These are phyloP conservation scores for Globisporangium recalcitrans DNA, from an alignment of 352 stramenopile genomes.

Conservation along the genomic window DNA sequence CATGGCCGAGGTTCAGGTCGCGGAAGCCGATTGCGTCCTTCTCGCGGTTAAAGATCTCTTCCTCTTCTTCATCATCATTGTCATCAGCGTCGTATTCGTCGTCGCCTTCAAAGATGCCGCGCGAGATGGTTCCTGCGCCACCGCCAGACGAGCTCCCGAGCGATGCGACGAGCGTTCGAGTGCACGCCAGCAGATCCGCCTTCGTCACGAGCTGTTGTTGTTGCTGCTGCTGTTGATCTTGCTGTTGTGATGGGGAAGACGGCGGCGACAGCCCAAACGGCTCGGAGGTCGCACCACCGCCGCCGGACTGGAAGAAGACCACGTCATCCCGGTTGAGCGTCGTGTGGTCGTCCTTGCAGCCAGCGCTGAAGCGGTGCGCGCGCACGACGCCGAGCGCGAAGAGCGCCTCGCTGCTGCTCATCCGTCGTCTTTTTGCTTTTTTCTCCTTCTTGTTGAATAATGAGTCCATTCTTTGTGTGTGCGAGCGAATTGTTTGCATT, in stretches of 20 bases:
- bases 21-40: constrained; percentile 35
- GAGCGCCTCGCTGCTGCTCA: constrained; percentile 2
- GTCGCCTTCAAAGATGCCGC: constrained; percentile 16
- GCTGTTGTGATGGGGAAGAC: not conserved
- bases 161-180: constrained; percentile 20
- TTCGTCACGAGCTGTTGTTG: constrained; percentile 6
- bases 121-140: constrained; percentile 8
- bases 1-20: constrained; percentile 19
- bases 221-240: constrained; percentile 6
- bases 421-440: not conserved
- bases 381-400: constrained; percentile 22
- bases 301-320: constrained; percentile 20
- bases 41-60: constrained; percentile 73
- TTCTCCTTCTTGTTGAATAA: not conserved
- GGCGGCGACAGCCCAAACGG: not conserved
- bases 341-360: constrained; percentile 1
- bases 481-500: too few relatives aligned
- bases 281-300: not conserved
- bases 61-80: constrained; percentile 43
- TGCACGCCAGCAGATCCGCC: constrained; percentile 25
- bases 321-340: constrained; percentile 19
- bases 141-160: constrained; percentile 11
- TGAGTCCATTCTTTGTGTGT: not conserved
- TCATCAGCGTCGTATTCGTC: constrained; percentile 19
- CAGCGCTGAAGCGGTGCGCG: constrained; percentile 13